phyloP scores from a whole-genome alignment of 495 filamentous ascomycete genomes.

The Amphirosellinia nigrospora region DNA sequence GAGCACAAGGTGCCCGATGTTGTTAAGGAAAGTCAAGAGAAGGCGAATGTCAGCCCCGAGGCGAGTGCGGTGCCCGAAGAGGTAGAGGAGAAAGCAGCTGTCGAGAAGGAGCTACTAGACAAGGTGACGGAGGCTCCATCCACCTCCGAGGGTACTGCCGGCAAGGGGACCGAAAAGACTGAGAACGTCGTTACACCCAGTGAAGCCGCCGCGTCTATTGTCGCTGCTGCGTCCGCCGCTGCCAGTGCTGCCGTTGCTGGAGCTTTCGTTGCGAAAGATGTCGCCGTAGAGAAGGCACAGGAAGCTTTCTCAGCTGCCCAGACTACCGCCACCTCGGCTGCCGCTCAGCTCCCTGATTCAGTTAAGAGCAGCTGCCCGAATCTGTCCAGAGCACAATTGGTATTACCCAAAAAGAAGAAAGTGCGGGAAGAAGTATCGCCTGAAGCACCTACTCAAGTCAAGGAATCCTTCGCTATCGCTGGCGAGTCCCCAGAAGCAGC shows the following conservation, averaged over 20 bases:
- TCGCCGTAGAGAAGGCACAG: constrained; percentile 39
- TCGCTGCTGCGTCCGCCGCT: constrained; percentile 43
- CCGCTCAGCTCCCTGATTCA: constrained; percentile 42
- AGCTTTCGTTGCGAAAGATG: constrained; percentile 43
- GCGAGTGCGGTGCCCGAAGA: constrained; percentile 63
- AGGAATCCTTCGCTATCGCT: constrained; percentile 71
- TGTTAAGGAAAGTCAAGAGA: constrained; percentile 70
- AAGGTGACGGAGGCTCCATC: constrained; percentile 63
- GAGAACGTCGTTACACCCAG: constrained; percentile 49
- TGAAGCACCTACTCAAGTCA: constrained; percentile 73
- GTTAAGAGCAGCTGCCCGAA: constrained; percentile 43
- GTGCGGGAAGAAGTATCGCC: constrained; percentile 47
- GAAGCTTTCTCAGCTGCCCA: constrained; percentile 37
- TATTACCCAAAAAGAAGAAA: constrained; percentile 38
- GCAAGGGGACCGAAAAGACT: constrained; percentile 53
- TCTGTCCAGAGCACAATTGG: constrained; percentile 38
- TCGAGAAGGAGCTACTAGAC: constrained; percentile 65
- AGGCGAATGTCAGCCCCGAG: constrained; percentile 63
- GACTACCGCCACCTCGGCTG: constrained; percentile 35
- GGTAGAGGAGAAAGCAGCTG: constrained; percentile 64
- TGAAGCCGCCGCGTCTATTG: constrained; percentile 48
- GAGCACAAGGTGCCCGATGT: constrained; percentile 70
- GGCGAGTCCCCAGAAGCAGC: constrained; percentile 73
- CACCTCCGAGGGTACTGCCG: constrained; percentile 62
- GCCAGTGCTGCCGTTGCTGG: constrained; percentile 49